These are phyloP conservation scores for Arabidopsis thaliana DNA, from an alignment of 345 rosid genomes.

Conservation along the genomic window TAIR10.1 NC_003070.9:26321501-26322000, in stretches of 20 bases:
- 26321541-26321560: slow-evolving; percentile 44
- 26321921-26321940: not conserved
- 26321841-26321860: not conserved
- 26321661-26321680: slow-evolving; percentile 56
- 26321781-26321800: not conserved
- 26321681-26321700: slow-evolving; percentile 66
- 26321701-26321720: slow-evolving; percentile 59
- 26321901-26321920: not conserved
- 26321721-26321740: slow-evolving; percentile 48
- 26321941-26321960: not conserved
- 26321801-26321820: not conserved
- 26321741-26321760: not conserved
- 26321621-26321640: slow-evolving; percentile 28
- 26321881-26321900: not conserved
- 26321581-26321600: slow-evolving; percentile 14
- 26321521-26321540: slow-evolving; percentile 11
- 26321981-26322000: not conserved
- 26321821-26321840: not conserved
- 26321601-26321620: slow-evolving; percentile 38
- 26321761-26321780: not conserved
- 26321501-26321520: slow-evolving; percentile 5
- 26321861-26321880: not conserved
- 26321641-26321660: slow-evolving; percentile 41
- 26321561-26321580: slow-evolving; percentile 12
- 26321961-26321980: not conserved